A percentile compares a stretch with the other conserved stretches of the same genome.
Conservation (phyloP, 176 grass and related monocot species). For the Carex kokanica region DNA sequence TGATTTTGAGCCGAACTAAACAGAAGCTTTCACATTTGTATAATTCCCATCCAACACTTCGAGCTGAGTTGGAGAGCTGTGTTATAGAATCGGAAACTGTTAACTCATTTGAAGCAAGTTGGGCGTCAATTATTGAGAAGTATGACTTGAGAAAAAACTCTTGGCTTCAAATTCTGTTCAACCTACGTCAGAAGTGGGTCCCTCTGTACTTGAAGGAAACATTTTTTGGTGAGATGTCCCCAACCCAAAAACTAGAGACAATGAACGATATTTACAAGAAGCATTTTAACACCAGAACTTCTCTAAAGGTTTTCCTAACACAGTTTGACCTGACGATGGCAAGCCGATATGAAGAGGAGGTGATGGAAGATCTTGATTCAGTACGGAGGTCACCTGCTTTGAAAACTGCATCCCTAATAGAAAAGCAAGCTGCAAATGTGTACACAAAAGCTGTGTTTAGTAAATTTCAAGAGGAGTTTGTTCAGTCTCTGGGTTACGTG, state of each 20-base stretch:
- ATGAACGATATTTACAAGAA: conserved; percentile 90
- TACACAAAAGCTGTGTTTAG: conserved; percentile 78
- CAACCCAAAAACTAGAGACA: conserved; percentile 62
- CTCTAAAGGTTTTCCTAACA: conserved; percentile 68
- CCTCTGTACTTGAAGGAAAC: conserved; percentile 66
- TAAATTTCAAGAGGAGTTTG: conserved; percentile 95
- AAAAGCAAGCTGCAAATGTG: conserved; percentile 76
- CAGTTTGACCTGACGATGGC: conserved; percentile 63
- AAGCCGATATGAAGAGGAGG: conserved; percentile 57
- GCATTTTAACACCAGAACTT: conserved; percentile 67
- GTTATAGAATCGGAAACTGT: conserved; percentile 62
- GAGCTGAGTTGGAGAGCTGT: conserved; percentile 72
- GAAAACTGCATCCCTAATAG: conserved; percentile 79
- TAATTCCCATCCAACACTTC: conserved; percentile 51
- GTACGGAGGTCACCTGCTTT: conserved; percentile 40
- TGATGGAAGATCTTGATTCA: conserved; percentile 53
- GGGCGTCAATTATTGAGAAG: conserved; percentile 64
- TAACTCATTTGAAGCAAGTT: conserved; percentile 55
- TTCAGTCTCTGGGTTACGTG: conserved; percentile 72
- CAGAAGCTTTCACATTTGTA: conserved; percentile 72
- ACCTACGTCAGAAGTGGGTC: conserved; percentile 80
- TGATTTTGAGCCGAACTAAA: conserved; percentile 71
- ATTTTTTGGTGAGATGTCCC: conserved; percentile 73
- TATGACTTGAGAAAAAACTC: conserved; percentile 84
- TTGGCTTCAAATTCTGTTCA: conserved; percentile 84